A percentile compares a stretch with the other conserved stretches of the same genome.
Evolutionary conservation across 768 basidiomycete species (phyloP).

Genomic region (Hypholoma fasciculare): DNA sequence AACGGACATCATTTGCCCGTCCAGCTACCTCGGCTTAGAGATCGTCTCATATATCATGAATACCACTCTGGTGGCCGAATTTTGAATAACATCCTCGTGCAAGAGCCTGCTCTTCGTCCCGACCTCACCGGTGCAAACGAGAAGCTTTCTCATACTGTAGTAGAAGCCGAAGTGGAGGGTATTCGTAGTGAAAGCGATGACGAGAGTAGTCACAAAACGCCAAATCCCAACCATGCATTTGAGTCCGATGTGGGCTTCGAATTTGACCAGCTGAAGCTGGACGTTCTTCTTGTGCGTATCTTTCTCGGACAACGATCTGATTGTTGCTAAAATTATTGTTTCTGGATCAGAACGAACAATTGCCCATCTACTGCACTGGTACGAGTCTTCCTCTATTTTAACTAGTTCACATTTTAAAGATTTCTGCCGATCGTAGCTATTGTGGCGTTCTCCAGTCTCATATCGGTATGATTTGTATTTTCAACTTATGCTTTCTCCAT

Average conservation of each 20-base stretch:
- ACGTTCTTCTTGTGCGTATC: slow-evolving; percentile 34
- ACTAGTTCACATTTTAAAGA: background rate
- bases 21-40: slow-evolving; percentile 38
- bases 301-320: background rate
- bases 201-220: background rate
- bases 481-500: background rate
- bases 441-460: slow-evolving; percentile 37
- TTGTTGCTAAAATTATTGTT: background rate
- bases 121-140: no score
- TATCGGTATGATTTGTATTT: slow-evolving; percentile 27
- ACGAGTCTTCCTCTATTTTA: background rate
- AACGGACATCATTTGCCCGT: slow-evolving; percentile 36
- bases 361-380: slow-evolving; percentile 45
- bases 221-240: slow-evolving; percentile 17
- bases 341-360: slow-evolving; percentile 34
- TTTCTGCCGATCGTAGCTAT: slow-evolving; percentile 25
- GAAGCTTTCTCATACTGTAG: no score
- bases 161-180: no score
- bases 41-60: slow-evolving; percentile 45
- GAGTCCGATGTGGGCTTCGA: slow-evolving; percentile 32
- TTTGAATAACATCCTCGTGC: background rate
- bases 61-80: slow-evolving; percentile 19
- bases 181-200: no score
- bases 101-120: no score
- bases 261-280: slow-evolving; percentile 38